Base-by-base conservation (phyloP, 2,329 filamentous ascomycete genomes). In the Aspergillus sp. region DNA sequence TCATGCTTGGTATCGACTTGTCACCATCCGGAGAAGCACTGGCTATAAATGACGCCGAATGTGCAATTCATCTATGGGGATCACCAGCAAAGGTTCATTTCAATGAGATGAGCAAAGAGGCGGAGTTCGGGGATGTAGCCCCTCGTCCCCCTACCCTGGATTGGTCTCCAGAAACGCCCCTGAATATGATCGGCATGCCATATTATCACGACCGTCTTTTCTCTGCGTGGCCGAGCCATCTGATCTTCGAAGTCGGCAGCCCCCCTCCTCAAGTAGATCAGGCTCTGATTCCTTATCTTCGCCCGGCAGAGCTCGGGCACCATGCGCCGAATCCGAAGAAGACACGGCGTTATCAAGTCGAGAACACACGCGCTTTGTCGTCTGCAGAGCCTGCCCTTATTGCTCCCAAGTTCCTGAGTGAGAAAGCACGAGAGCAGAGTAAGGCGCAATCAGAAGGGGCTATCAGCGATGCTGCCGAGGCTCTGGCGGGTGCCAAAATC, bases 361-460 rank as follows among this genome's bases (percentile, higher is more conserved):
- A 95, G 69, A 87, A 91, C 67, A 92, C 89, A 9, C 87, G 91
- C 28, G 82, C 84, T 45, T 72, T 82, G 38, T 84, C 89, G 57
- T 87, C 86, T 53, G 78, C 82, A 0, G 83, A 85, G 43, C 84
- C 87, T 47, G 84, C 89, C 69, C 67, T 87, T 66, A 88, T 85
- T 68, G 89, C 91, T 1, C 95, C 95, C 3, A 97, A 94, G 69
- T 98, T 99, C 72, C 78, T 99, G 57, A 98, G 95, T 73, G 94
- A 99, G 73, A 96, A 96, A 76, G 90, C 91, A 5, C 86, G 91
- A 66, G 89, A 93, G 62, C 62, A 76, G 66, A 71, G 80, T 71
- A 76, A 76, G 68, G 69, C 77, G 65, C 68, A 70, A 66, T 68
- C 76, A 19, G 75, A 77, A 30, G 67, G 67, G 62, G 77, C 69